These are phyloP conservation scores for Tylopilus intermedius DNA, from an alignment of 768 basidiomycete genomes.

Conservation along the genomic window DNA sequence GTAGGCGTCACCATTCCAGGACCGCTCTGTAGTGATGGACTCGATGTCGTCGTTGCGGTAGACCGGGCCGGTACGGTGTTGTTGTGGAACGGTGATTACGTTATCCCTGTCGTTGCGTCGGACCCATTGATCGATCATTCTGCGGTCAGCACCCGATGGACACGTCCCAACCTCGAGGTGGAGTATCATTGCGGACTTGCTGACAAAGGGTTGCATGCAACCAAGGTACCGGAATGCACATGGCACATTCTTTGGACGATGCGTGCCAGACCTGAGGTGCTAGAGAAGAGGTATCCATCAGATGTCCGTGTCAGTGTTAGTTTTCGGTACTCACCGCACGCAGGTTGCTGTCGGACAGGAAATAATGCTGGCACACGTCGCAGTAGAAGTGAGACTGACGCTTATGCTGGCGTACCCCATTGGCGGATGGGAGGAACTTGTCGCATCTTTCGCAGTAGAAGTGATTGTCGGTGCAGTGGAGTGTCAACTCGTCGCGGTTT, in stretches of 20 bases:
- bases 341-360: conserved; percentile 28
- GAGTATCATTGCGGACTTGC: conserved; percentile 48
- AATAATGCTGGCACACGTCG: conserved; percentile 38
- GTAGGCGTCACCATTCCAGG: conserved; percentile 42
- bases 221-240: conserved; percentile 31
- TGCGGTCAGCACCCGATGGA: conserved; percentile 42
- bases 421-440: conserved; percentile 36
- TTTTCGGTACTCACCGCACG: conserved; percentile 5
- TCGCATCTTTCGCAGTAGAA: conserved; percentile 40
- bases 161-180: conserved; percentile 64
- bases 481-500: conserved; percentile 27
- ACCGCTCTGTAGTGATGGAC: conserved; percentile 32
- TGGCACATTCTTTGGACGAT: conserved; percentile 37
- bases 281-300: conserved; percentile 8
- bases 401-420: conserved; percentile 45
- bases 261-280: conserved; percentile 53
- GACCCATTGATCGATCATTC: conserved; percentile 34
- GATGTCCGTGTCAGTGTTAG: neutral
- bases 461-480: conserved; percentile 41
- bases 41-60: conserved; percentile 1
- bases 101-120: conserved; percentile 40
- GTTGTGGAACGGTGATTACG: conserved; percentile 51
- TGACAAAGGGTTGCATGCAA: conserved; percentile 47
- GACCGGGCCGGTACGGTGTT: conserved; percentile 36
- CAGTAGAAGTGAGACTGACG: conserved; percentile 44